These are phyloP conservation scores for Afroboletus lepidellus DNA, from an alignment of 1,284 basidiomycete genomes.

Conservation along the genomic window DNA sequence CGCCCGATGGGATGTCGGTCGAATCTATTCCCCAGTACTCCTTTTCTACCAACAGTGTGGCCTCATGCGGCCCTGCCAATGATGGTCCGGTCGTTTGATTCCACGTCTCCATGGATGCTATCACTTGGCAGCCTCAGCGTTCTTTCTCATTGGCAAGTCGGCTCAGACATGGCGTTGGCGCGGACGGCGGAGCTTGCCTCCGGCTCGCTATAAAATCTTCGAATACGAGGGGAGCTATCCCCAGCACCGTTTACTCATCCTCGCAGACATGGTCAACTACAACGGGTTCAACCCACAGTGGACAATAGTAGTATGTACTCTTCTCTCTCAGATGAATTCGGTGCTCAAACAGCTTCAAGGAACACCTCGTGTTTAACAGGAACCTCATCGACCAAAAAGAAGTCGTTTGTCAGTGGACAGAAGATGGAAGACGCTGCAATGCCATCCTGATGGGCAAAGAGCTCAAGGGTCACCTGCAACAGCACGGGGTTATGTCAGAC, in stretches of 20 bases:
- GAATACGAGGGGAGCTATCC: neutral
- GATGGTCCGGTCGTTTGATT: neutral
- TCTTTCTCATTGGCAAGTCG: neutral
- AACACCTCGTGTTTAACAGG: constrained; percentile 6
- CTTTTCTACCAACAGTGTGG: constrained; percentile 8
- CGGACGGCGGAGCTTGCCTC: neutral
- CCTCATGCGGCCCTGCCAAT: neutral
- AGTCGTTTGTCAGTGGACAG: constrained; percentile 9
- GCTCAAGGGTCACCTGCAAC: constrained; percentile 6
- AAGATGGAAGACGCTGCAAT: constrained; percentile 1
- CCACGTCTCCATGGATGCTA: neutral
- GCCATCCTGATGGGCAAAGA: neutral
- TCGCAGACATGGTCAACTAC: neutral
- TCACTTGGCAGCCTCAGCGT: neutral
- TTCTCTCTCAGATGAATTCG: neutral
- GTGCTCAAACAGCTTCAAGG: neutral
- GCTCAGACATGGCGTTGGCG: constrained; percentile 3
- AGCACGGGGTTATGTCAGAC: constrained; percentile 11
- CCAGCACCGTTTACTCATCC: neutral
- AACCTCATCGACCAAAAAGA: neutral
- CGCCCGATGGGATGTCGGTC: neutral
- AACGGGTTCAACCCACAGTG: neutral
- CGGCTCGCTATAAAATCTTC: constrained; percentile 12
- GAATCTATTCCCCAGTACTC: neutral
- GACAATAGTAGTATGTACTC: neutral